A percentile compares a stretch with the other conserved stretches of the same genome.
Evolutionary conservation across 2,329 filamentous ascomycete species (phyloP).

Genomic region (Aureobasidium sp.): DNA sequence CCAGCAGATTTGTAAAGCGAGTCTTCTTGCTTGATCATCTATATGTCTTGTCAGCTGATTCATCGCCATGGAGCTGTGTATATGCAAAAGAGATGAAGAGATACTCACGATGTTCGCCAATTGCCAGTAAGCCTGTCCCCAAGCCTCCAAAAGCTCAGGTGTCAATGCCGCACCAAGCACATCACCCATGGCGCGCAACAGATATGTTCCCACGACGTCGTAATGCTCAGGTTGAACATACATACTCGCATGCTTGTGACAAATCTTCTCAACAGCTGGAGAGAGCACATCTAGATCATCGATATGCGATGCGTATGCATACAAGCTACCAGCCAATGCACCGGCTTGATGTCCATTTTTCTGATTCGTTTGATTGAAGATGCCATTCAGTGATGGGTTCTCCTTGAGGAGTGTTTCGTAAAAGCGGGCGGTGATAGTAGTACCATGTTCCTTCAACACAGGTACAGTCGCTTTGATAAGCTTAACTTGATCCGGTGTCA

Average conservation of each 20-base stretch:
- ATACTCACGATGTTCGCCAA: constrained; percentile 52
- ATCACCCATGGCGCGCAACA: constrained; percentile 59
- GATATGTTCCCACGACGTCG: constrained; percentile 60
- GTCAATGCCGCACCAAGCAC: constrained; percentile 64
- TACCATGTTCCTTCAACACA: constrained; percentile 59
- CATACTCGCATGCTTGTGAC: constrained; percentile 67
- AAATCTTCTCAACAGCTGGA: constrained; percentile 59
- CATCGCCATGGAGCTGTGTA: too few relatives aligned
- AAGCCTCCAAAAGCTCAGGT: constrained; percentile 56
- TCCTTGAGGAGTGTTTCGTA: constrained; percentile 61
- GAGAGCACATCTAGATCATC: constrained; percentile 56
- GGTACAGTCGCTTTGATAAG: constrained; percentile 66
- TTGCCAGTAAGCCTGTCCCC: constrained; percentile 65
- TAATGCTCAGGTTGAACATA: constrained; percentile 64
- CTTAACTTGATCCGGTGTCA: constrained; percentile 55
- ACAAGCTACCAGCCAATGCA: constrained; percentile 63
- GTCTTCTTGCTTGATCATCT: constrained; percentile 57
- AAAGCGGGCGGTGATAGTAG: constrained; percentile 62
- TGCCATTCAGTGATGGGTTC: constrained; percentile 58
- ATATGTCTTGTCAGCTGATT: neutral
- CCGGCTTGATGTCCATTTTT: constrained; percentile 58
- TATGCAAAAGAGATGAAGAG: neutral
- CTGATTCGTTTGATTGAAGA: constrained; percentile 68
- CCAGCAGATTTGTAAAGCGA: constrained; percentile 55
- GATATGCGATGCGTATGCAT: constrained; percentile 66